Percentiles rank a stretch among this genome's conserved stretches.
These are phyloP conservation scores for Pezicula rhizophila DNA, from an alignment of 2,329 filamentous ascomycete species.

Conservation along the genomic window DNA sequence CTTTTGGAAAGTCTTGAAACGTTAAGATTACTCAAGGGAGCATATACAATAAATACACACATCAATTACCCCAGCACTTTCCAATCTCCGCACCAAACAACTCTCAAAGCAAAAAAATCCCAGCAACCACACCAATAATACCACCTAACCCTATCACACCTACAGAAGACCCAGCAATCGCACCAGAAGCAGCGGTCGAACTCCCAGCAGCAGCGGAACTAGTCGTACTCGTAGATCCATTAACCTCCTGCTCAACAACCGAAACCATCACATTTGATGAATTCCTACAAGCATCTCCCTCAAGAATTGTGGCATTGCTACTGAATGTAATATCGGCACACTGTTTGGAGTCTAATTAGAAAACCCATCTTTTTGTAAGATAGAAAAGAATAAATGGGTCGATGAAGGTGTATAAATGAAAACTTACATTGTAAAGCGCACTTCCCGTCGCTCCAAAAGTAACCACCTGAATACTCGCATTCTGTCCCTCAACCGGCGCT, in stretches of 20 bases:
- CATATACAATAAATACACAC: too few relatives aligned
- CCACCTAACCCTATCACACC: slow-evolving; percentile 1
- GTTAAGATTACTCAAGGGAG: too few relatives aligned
- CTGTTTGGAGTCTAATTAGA: slow-evolving; percentile 30
- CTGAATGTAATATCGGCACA: slow-evolving; percentile 71
- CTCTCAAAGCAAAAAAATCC: too few relatives aligned
- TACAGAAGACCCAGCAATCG: not conserved
- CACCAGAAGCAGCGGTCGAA: slow-evolving; percentile 2
- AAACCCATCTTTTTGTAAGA: not conserved
- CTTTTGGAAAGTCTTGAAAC: too few relatives aligned
- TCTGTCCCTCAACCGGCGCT: slow-evolving; percentile 51
- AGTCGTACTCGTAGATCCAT: not conserved
- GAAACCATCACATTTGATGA: slow-evolving; percentile 46
- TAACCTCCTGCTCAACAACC: slow-evolving; percentile 18
- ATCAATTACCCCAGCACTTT: too few relatives aligned
- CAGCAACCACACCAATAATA: slow-evolving; percentile 4
- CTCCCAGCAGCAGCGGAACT: not conserved
- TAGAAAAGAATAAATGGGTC: too few relatives aligned
- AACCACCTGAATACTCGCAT: slow-evolving; percentile 64
- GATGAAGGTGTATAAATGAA: not conserved
- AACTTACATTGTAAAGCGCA: slow-evolving; percentile 60
- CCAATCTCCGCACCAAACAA: too few relatives aligned
- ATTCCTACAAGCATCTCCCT: slow-evolving; percentile 49
- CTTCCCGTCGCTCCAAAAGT: slow-evolving; percentile 51
- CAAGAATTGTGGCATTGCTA: slow-evolving; percentile 39